Conservation (phyloP, 75 land plant genomes). For the Larix kaempferi region DNA sequence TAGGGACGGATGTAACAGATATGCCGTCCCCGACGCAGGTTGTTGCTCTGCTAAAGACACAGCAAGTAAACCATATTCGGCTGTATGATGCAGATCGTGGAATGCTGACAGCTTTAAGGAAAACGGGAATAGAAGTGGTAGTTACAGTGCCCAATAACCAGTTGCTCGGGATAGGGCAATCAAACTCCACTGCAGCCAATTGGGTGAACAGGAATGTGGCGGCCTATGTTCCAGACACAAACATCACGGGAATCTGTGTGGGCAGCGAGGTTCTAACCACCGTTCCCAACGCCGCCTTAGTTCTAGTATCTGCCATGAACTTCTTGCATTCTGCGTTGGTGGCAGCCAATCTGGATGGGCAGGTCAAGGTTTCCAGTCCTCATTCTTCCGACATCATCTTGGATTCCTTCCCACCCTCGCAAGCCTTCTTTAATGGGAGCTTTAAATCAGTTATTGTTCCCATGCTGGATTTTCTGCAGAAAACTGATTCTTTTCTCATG, state of each 20-base stretch:
- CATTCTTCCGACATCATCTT: constrained; percentile 59
- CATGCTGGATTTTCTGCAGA: constrained; percentile 51
- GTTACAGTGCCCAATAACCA: constrained; percentile 77
- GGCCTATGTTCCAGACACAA: constrained; percentile 58
- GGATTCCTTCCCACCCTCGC: constrained; percentile 89
- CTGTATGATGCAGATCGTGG: constrained; percentile 72
- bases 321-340: constrained; percentile 63
- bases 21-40: constrained; percentile 55
- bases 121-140: constrained; percentile 61
- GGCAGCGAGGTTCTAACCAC: constrained; percentile 90
- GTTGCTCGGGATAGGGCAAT: constrained; percentile 68
- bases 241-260: constrained; percentile 70
- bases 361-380: constrained; percentile 81
- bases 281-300: constrained; percentile 45
- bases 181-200: constrained; percentile 62
- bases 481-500: constrained; percentile 64
- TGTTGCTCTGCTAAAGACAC: constrained; percentile 56
- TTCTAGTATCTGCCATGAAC: constrained; percentile 77
- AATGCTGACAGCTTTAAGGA: constrained; percentile 59
- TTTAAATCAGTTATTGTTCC: constrained; percentile 38
- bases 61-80: constrained; percentile 64
- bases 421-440: constrained; percentile 71
- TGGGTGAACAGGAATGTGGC: constrained; percentile 72
- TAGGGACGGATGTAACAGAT: constrained; percentile 64
- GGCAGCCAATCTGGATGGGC: constrained; percentile 48